Evolutionary conservation across 345 rosid species (phyloP), one percentile per base, ranked within the genome.

Genomic region (Angophora floribunda): DNA sequence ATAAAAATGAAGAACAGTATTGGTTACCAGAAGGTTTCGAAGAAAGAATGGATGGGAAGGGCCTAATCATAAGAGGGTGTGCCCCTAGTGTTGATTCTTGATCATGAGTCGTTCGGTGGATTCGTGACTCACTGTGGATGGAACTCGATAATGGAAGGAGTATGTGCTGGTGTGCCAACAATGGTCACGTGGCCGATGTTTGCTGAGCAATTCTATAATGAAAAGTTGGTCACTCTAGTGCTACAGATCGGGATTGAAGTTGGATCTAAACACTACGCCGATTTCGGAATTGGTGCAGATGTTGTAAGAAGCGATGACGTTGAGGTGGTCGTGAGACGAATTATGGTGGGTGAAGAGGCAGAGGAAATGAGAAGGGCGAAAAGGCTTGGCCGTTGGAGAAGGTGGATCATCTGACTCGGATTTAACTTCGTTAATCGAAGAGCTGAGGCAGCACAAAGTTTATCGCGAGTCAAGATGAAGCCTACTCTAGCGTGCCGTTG

Each of bases 51-150:
- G 85, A 87, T 85, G 94, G 90, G 2, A 89, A 86, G 19, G 88
- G 89, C 9, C 8, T 70, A 6, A 50, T 86, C 16, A 79, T 88
- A 41, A 79, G 89, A 45, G 88, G 90, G 7, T 91, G 91, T 89
- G 10, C 89, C 92, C 7, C 92, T 89, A 59, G 79, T 87, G 49
- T 52, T 88, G 91, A 88, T 90, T 26, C 91, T 91, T 49, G 89
- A 89, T 30, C 91, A 90, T 32, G 32, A 61, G 50, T 79, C 91
- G 24, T 44, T 88, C 0, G 91, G 91, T 10, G 90, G 89, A 47
- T 87, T 90, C 26, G 45, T 91, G 88, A 91, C 91, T 15, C 91
- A 86, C 67, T 90, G 90, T 47, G 88, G 91, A 44, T 91, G 93
- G 93, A 90, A 90, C 57, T 90, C 90, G 5, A 82, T n/a, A 6